Evolutionary conservation across 257 asterid genomes (phyloP), one percentile per base, ranked within the genome.

Genomic region (Marsdenia floribunda): DNA sequence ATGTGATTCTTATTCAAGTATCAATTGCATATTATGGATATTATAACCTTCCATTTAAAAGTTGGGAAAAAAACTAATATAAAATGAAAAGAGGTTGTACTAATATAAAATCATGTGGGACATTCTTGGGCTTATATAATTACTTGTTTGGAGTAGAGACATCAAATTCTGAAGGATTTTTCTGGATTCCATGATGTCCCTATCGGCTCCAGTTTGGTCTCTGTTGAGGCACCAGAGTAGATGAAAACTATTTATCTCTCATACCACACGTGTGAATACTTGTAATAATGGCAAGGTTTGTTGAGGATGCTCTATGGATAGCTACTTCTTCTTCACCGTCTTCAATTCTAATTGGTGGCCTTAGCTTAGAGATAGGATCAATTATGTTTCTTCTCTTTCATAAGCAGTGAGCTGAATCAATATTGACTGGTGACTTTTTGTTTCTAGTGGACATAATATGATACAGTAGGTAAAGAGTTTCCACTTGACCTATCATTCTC

Each of bases 401-500:
- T 63, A 50, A 71, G 49, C 29, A 67, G 68, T 29, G 37, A 37
- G 35, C 64, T 58, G 47, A 73, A 58, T 42, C 18, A 76, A 35
- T 66, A 29, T 58, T 64, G 71, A 53, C 71, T 35, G 14, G 6
- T 19, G 49, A 15, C 10, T 18, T 24, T 33, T 75, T 33, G 70
- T 75, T 80, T 54, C 42, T 26, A 53, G 67, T 80, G 67, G 75
- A 64, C 68, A 75, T 44, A 38, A 68, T 29, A 63, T 71, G 76
- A 77, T 75, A 71, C 68, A 49, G 78, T 58, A 49, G 75, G 72
- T 72, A 54, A 55, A 58, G 75, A 37, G 59, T 76, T 68, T 61
- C 83, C 75, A 71, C 79, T 58, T 58, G 70, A 5, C 72, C 57
- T 58, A 66, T 71, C 77, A 55, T 71, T 53, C 65, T 64, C 40